Base-by-base conservation (phyloP, 345 rosid species). In the Anastatica hierochuntica region DNA sequence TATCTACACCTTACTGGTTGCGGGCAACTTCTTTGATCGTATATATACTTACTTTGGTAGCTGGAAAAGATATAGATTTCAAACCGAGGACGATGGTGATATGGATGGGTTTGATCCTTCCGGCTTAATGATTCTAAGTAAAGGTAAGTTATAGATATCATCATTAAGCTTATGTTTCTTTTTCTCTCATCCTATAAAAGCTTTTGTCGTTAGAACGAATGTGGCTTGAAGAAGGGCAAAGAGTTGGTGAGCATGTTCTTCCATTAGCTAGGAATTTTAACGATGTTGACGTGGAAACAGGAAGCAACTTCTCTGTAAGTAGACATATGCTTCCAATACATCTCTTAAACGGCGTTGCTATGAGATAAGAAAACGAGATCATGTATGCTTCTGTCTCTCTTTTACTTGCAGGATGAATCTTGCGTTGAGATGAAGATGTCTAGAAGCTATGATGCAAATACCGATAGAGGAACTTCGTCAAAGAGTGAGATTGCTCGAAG, bases 91-190 rank as follows among this genome's bases (percentile, higher is more conserved):
- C 4, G 33, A 29, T 29, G 95, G 85, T 53, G 94, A 83, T 62
- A 71, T 76, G 61, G 92, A 83, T 50, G 97, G 99, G 16, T 88
- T 88, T 59, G 92, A 88, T 72, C 92, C 96, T 37, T 94, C 96
- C 1, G 99, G 95, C 49, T 15, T 94, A 56, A 82, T 88, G 70
- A 88, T 94, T 53, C 76, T 94, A 19, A 87, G 79, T 43, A 88
- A 85, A 71, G 99, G 99, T 81, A 60, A 14, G 37, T 37, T 14
- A 29, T 29, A 29, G 10, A 29, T 8, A 29, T 29, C 9, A 29
- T 29, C 7, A 31, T 36, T 18, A 18, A 4, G 30, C 37, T 42
- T 33, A 38, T 29, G 1, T 8, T 4, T 30, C 6, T 29, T 29
- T 29, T 8, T 5, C 8, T 29, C 9, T 29, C 2, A 29, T 1